Conservation (phyloP, 2,329 filamentous ascomycete genomes). For the Aspergillus calidoustus region DNA sequence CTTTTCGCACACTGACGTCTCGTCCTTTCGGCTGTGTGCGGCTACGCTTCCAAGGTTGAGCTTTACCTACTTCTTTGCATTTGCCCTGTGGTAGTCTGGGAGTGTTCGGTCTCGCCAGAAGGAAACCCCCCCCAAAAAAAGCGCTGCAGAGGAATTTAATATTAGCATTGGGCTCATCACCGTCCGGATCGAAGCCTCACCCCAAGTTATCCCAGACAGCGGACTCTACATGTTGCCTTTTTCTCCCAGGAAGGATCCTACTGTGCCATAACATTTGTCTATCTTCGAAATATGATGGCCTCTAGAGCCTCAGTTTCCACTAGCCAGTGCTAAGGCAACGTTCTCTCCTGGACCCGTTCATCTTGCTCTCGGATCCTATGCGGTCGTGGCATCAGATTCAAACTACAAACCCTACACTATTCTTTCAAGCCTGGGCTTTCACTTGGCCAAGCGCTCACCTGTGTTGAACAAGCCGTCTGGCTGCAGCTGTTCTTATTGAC, state of each 20-base stretch:
- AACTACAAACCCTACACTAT: not conserved
- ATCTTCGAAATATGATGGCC: not conserved
- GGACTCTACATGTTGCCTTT: not conserved
- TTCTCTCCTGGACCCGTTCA: not conserved
- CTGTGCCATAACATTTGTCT: not conserved
- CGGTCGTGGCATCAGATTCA: not conserved
- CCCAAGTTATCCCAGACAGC: not conserved
- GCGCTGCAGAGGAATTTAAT: not conserved
- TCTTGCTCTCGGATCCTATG: not conserved
- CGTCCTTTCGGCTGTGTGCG: not conserved
- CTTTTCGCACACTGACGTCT: not conserved
- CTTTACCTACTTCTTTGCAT: not conserved
- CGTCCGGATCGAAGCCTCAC: not conserved
- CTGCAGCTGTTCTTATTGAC: not conserved
- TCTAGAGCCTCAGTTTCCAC: not conserved
- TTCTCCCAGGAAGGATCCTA: not conserved
- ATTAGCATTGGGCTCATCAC: not conserved
- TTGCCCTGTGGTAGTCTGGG: not conserved
- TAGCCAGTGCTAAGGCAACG: not conserved
- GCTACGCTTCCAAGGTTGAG: not conserved
- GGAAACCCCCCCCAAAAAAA: not conserved
- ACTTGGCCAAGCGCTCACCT: not conserved
- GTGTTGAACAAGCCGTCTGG: not conserved
- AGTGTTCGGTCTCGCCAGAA: conserved; percentile 5
- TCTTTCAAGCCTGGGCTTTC: not conserved